Evolutionary conservation across 352 stramenopile genomes (phyloP).

Genomic region (Aphanomyces invadans): DNA sequence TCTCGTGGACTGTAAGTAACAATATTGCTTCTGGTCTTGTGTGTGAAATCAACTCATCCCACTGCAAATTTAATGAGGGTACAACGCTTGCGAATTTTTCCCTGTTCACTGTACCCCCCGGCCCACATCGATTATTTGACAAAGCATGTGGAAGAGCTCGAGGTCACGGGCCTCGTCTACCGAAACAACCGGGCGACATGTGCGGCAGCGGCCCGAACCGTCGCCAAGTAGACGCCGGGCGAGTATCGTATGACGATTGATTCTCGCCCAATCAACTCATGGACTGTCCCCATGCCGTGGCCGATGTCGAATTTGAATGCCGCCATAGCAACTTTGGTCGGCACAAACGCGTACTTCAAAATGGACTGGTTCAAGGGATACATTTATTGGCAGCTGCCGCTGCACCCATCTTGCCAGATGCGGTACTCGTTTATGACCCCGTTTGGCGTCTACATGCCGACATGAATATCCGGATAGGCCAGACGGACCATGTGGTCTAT

Average conservation of each 20-base stretch:
- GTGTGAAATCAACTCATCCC: no score
- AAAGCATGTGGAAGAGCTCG: slow-evolving; percentile 25
- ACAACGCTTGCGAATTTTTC: no score
- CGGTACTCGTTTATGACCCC: slow-evolving; percentile 29
- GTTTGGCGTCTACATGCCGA: slow-evolving; percentile 26
- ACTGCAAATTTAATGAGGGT: no score
- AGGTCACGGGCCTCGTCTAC: slow-evolving; percentile 18
- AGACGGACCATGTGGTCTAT: slow-evolving; percentile 27
- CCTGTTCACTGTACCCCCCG: no score
- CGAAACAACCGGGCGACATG: slow-evolving; percentile 24
- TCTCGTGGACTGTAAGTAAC: no score
- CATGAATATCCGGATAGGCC: slow-evolving; percentile 9
- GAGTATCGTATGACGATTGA: slow-evolving; percentile 26
- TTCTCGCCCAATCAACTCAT: slow-evolving; percentile 23
- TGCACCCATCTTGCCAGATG: slow-evolving; percentile 26
- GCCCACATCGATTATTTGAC: slow-evolving; percentile 23
- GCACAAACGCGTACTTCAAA: slow-evolving; percentile 25
- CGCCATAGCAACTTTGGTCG: slow-evolving; percentile 20
- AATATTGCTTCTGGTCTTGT: no score
- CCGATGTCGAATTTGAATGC: slow-evolving; percentile 29
- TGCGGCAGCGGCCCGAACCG: slow-evolving; percentile 22
- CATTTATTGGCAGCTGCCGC: slow-evolving; percentile 29
- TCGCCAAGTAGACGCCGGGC: slow-evolving; percentile 25
- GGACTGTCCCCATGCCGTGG: slow-evolving; percentile 26
- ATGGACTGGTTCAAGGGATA: slow-evolving; percentile 27